Percentiles rank a stretch among this genome's conserved stretches.
These are phyloP conservation scores for Tetrahymena malaccensis DNA, from an alignment of 73 alveolate species.

Conservation along the genomic window DNA sequence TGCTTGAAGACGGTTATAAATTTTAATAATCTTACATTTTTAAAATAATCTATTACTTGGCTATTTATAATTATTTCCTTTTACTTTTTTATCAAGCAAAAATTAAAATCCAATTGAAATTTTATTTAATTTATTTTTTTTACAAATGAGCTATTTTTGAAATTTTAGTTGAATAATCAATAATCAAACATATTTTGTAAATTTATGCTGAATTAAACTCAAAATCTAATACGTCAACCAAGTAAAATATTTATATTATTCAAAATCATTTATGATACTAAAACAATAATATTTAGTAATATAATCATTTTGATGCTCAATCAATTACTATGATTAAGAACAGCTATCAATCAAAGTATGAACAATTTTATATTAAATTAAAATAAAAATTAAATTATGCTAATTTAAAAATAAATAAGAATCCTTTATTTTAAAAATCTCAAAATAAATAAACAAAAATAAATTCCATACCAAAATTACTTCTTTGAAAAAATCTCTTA, in stretches of 20 bases:
- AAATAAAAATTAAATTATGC: too few relatives aligned
- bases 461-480: too few relatives aligned
- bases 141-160: not conserved
- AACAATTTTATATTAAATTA: too few relatives aligned
- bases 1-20: not conserved
- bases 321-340: too few relatives aligned
- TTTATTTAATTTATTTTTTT: not conserved
- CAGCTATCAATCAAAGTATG: too few relatives aligned
- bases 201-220: not conserved
- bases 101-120: not conserved
- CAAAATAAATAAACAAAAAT: too few relatives aligned
- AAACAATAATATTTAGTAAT: too few relatives aligned
- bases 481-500: too few relatives aligned
- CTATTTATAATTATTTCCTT: not conserved
- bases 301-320: too few relatives aligned
- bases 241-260: not conserved
- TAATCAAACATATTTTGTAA: not conserved
- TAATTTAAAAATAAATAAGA: too few relatives aligned
- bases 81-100: not conserved
- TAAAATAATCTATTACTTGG: not conserved
- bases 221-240: not conserved
- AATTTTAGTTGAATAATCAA: not conserved
- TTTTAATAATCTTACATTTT: not conserved
- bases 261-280: too few relatives aligned
- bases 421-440: too few relatives aligned